These are phyloP conservation scores for Kazachstania sp. DNA, from an alignment of 1,139 yeast genomes.

Conservation along the genomic window DNA sequence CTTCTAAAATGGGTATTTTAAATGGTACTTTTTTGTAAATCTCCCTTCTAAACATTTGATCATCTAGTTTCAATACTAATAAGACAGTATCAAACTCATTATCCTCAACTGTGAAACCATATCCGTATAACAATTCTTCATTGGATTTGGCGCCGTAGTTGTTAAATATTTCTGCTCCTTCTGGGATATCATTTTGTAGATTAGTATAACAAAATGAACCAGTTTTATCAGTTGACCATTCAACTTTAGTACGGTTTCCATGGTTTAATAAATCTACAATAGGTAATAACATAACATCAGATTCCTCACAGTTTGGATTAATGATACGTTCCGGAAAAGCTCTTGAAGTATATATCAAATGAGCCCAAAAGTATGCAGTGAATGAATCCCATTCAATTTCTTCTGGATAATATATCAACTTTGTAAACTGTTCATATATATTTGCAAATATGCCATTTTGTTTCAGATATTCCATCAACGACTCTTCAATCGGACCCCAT, in stretches of 20 bases:
- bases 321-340: conserved; percentile 63
- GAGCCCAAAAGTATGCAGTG: conserved; percentile 65
- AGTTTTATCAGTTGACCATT: conserved; percentile 44
- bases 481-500: conserved; percentile 1
- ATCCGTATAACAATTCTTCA: conserved; percentile 50
- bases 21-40: conserved; percentile 31
- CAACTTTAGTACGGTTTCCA: conserved; percentile 48
- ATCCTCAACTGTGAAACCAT: conserved; percentile 59
- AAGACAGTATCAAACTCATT: conserved; percentile 61
- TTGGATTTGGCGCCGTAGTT: conserved; percentile 86
- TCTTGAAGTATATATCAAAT: conserved; percentile 62
- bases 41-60: conserved; percentile 27
- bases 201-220: conserved; percentile 21
- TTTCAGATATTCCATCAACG: too few relatives aligned
- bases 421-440: too few relatives aligned
- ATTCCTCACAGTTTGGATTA: conserved; percentile 20
- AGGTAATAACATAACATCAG: conserved; percentile 60
- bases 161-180: conserved; percentile 52
- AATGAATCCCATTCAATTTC: conserved; percentile 49
- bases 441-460: too few relatives aligned
- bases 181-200: conserved; percentile 15
- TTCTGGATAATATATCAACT: background rate
- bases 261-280: conserved; percentile 73
- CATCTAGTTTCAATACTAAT: conserved; percentile 34
- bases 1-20: conserved; percentile 39